A percentile compares a stretch with the other conserved stretches of the same genome.
phyloP scores from a whole-genome alignment of 164 flowering plant species.

The Umbilicus rupestris region DNA sequence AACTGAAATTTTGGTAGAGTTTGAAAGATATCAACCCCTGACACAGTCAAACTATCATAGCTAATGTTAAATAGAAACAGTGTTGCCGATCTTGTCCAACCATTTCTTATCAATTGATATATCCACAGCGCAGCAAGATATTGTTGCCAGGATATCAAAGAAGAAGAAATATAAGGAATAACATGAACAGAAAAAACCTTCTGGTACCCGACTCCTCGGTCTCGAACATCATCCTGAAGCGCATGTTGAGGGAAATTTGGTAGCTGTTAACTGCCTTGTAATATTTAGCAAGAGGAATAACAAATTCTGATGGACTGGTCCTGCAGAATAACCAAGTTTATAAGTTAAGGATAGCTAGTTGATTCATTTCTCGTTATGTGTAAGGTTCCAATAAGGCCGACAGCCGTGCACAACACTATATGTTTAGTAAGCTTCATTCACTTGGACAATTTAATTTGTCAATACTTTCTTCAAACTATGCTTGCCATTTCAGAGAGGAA shows the following conservation, averaged over 20 bases:
- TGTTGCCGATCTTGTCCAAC: not conserved
- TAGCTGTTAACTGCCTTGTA: conserved; percentile 69
- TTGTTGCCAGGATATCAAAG: conserved; percentile 3
- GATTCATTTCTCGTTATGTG: not conserved
- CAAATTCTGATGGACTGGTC: conserved; percentile 98
- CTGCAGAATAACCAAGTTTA: conserved; percentile 24
- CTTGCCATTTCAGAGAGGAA: not conserved
- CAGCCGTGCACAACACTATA: not conserved
- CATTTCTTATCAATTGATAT: not conserved
- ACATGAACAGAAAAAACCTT: conserved; percentile 36
- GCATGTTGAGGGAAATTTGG: conserved; percentile 95
- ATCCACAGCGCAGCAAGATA: too few species aligned
- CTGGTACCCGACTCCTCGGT: conserved; percentile 95
- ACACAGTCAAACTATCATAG: not conserved
- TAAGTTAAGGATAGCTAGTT: not conserved
- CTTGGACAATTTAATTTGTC: not conserved
- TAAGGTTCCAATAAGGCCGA: not conserved
- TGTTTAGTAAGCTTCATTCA: not conserved
- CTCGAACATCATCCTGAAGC: conserved; percentile 98
- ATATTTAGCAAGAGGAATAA: conserved; percentile 90
- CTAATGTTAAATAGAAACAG: not conserved
- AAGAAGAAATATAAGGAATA: not conserved
- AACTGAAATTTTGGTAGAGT: not conserved
- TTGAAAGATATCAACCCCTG: not conserved
- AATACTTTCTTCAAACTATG: not conserved